Base-by-base conservation (phyloP, 2,329 filamentous ascomycete genomes). In the Eutypella sp. region DNA sequence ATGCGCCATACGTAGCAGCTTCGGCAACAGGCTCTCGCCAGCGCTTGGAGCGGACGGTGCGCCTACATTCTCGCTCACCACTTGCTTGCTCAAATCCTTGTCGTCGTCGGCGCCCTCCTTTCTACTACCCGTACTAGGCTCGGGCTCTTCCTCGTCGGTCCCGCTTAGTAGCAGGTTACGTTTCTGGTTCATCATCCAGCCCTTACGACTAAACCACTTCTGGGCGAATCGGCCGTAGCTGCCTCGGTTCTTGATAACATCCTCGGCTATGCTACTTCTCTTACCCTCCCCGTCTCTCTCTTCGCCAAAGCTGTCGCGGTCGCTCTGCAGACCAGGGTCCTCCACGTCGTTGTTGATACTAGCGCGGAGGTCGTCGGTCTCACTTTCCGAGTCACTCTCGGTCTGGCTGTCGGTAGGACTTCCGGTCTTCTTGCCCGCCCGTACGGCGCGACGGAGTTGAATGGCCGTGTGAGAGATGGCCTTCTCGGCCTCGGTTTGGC, bases 171-270 rank as follows among this genome's bases (percentile, higher is more conserved):
- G 87, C 58, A 90, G 78, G 41, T 79, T 79, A 22, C 84, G 76
- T 56, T 82, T 80, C 54, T 82, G 82, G 49, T 87, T 85, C 49
- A 82, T 71, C 43, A 82, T 84, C 87, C 90, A 92, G 0, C 88
- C 90, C 50, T 82, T 85, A 52, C 81, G 83, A 37, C 89, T 93
- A 62, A 97, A 93, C 93, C 93, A 99, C 48, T 85, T 83, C 51
- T 90, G 81, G 0, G 92, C 89, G 63, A 97, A 96, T 31, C 88
- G 78, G 4, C 91, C 92, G 64, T 96, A 97, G 51, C 83, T 84
- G 1, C 91, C 90, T 56, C 82, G 85, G 47, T 81, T 84, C 31
- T 83, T 81, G 44, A 96, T 92, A 1, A 97, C 91, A 69, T 97
- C 88, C 65, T 95, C 84, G 0, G 86, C 89, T 48, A 96, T 83